Conservation (phyloP, 768 basidiomycete genomes). For the Suillus hirtellus region DNA sequence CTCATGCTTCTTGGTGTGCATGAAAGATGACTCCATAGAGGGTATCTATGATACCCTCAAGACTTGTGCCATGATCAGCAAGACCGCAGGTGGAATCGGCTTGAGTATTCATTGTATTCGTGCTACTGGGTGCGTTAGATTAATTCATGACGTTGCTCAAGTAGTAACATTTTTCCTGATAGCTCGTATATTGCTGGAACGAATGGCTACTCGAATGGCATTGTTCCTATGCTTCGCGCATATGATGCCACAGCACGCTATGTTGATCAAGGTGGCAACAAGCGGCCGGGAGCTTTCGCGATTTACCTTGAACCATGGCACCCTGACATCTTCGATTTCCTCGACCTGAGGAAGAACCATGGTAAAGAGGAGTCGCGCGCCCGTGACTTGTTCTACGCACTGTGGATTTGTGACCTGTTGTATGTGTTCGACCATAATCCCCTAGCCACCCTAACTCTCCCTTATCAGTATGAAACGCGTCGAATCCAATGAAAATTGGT, state of each 20-base stretch:
- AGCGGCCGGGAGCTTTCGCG: conserved; percentile 97
- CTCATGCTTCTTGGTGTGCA: conserved; percentile 96
- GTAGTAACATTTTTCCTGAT: conserved; percentile 6
- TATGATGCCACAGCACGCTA: conserved; percentile 98
- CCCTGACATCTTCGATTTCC: conserved; percentile 94
- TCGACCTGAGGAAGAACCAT: conserved; percentile 97
- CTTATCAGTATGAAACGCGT: conserved; percentile 89
- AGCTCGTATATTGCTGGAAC: conserved; percentile 99
- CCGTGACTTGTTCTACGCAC: conserved; percentile 94
- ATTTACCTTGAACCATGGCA: conserved; percentile 99
- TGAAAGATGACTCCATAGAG: conserved; percentile 99
- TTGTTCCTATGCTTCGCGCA: conserved; percentile 98
- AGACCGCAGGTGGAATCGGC: conserved; percentile 98
- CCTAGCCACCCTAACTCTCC: neutral
- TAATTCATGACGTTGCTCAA: neutral
- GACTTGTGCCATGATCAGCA: conserved; percentile 98
- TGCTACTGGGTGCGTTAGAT: conserved; percentile 76
- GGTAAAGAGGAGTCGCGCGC: conserved; percentile 98
- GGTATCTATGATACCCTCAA: conserved; percentile 99
- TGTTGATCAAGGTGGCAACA: conserved; percentile 99
- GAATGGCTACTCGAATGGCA: conserved; percentile 98
- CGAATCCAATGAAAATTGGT: conserved; percentile 87
- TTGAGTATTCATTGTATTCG: conserved; percentile 95
- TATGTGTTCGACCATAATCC: conserved; percentile 37
- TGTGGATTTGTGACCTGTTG: conserved; percentile 99